Evolutionary conservation across 2,329 filamentous ascomycete genomes (phyloP), one percentile per base, ranked within the genome.

Genomic region (Alternaria postmessia): DNA sequence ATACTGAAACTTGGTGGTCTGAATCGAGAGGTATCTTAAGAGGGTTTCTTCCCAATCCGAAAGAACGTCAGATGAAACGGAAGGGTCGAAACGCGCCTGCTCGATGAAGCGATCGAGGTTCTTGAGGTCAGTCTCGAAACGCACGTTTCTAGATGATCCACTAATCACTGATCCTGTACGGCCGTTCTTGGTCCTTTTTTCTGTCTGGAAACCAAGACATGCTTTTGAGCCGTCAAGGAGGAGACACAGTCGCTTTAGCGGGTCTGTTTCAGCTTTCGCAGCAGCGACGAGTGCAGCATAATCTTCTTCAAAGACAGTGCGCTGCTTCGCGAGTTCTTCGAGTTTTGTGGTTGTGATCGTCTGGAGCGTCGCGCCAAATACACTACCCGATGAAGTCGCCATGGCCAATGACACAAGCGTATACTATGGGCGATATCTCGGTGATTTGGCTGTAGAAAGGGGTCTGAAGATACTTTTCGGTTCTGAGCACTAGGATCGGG

Each of bases 341-440:
- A 78, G 66, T 48, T 78, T 79, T 16, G 75, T 76, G 9, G 62
- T 74, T 3, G 75, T 79, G 59, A 79, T 77, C 8, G 72, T 72
- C 24, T 75, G 74, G 14, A 79, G 67, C 2, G 75, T 78, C 47
- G 71, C 63, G 5, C 75, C 77, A 52, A 76, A 77, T 1, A 78
- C 70, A 47, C 75, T 78, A 14, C 73, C 74, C 7, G 63, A 60
- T 9, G 68, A 65, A 32, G 67, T 66, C 5, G 63, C 53, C 70
- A 74, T 75, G 20, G 41, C 32, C 3, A 8, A 24, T 58, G 11
- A 22, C 16, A 9, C 18, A 4, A 42, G 14, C 26, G 6, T 24
- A 7, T 22, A 16, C 6, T 8, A 28, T n/a, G 26, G 7, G 6
- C 8, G 3, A 16, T 32, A 2, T 11, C 6, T 32, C n/a, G 12